Percentiles rank a stretch among this genome's conserved stretches.
These are phyloP conservation scores for Avicennia marina DNA, from an alignment of 257 asterid genomes.

Conservation along the genomic window DNA sequence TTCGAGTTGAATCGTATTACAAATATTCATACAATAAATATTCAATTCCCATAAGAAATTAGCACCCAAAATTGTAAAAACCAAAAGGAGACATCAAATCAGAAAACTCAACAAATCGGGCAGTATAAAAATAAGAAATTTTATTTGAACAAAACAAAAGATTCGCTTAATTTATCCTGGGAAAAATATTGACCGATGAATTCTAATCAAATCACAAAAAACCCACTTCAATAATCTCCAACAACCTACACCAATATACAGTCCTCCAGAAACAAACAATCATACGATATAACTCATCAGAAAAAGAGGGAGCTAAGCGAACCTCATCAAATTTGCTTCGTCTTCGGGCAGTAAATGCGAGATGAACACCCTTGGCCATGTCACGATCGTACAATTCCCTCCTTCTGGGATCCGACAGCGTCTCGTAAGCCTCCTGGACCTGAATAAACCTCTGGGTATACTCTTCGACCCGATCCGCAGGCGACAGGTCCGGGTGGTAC, in stretches of 20 bases:
- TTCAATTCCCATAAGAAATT: too few species aligned
- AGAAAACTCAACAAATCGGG: too few species aligned
- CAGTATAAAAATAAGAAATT: too few species aligned
- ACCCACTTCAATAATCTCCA: too few species aligned
- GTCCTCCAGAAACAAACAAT: background rate
- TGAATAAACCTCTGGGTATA: slow-evolving; percentile 58
- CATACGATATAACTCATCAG: background rate
- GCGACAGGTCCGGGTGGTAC: slow-evolving; percentile 95
- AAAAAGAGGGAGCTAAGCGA: background rate
- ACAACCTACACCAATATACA: background rate
- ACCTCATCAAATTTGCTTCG: slow-evolving; percentile 50
- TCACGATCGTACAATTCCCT: slow-evolving; percentile 60
- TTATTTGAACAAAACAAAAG: too few species aligned
- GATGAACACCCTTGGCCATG: slow-evolving; percentile 45
- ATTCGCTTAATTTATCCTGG: too few species aligned
- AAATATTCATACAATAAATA: too few species aligned
- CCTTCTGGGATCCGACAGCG: slow-evolving; percentile 66
- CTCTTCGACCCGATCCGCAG: slow-evolving; percentile 77
- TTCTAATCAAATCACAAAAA: too few species aligned
- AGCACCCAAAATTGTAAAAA: too few species aligned
- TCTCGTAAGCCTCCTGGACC: slow-evolving; percentile 88
- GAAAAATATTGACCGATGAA: too few species aligned
- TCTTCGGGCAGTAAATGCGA: slow-evolving; percentile 42
- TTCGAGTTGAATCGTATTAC: too few species aligned
- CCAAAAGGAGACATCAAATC: too few species aligned